Evolutionary conservation across 805 yeast genomes (phyloP), one percentile per base, ranked within the genome.

Genomic region (Ogataea naganishii): DNA sequence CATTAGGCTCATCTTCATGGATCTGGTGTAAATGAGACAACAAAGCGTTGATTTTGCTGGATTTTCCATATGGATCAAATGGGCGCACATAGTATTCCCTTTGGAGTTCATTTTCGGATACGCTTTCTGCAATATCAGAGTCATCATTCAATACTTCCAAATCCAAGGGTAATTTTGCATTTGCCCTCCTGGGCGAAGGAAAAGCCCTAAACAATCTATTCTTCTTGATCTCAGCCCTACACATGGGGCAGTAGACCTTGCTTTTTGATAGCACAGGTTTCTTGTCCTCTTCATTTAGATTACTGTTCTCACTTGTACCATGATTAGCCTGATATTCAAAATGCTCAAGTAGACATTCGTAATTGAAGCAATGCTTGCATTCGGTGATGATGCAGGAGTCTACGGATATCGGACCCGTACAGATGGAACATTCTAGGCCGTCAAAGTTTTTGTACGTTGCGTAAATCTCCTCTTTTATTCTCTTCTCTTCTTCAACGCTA

Each of bases 291-390:
- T 20, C 35, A 11, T 30, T 27, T 7, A 20, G 24, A 13, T 37
- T 39, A 5, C 23, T 33, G 4, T 27, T 19, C 12, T 31, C 24
- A 14, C 12, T 18, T 14, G 20, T 24, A 10, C 18, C 31, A 17
- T 37, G 34, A 21, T 56, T 41, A 24, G 55, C 58, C 43, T 82
- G 89, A 46, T 74, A 84, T 14, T 73, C 75, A 35, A 86, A 68
- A 50, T 84, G 92, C 31, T 78, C 86, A 34, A 74, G 41, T 16
- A 88, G 44, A 51, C 96, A 89, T 14, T 60, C 62, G 20, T 76
- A 56, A 49, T 96, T 89, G 38, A 77, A 85, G 25, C 75, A 56
- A 53, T 89, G 97, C 18, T 81, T 79, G 57, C 97, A 89, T 21
- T 74, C 75, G 9, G 89, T 65, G 0, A 76, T 64, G 24, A 72